Percentiles rank a stretch among this genome's conserved stretches.
These are phyloP conservation scores for Oryza officinalis DNA, from an alignment of 176 grass and related monocot species.

Conservation along the genomic window DNA sequence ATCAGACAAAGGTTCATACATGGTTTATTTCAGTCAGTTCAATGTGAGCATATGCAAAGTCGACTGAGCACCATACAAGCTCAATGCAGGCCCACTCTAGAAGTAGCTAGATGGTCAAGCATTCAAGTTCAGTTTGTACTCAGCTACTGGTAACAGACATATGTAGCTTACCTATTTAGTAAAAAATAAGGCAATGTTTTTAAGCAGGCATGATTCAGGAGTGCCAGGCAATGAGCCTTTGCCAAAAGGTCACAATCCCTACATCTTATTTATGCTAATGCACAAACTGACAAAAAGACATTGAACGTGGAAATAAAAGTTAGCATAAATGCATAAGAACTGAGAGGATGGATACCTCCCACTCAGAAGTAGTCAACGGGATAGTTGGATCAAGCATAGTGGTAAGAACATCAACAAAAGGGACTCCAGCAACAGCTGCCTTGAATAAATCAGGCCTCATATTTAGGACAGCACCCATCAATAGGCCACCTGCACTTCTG, in stretches of 20 bases:
- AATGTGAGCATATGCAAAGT: neutral
- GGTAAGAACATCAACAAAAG: slow-evolving; percentile 90
- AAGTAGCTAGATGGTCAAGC: neutral
- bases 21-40: neutral
- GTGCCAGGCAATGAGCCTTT: neutral
- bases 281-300: neutral
- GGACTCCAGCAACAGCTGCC: slow-evolving; percentile 73
- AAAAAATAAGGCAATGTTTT: neutral
- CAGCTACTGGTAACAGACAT: neutral
- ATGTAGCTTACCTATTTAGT: neutral
- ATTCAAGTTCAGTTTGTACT: neutral
- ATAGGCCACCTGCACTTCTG: slow-evolving; percentile 83
- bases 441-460: slow-evolving; percentile 92
- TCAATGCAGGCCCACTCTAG: neutral
- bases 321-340: neutral
- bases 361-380: slow-evolving; percentile 82
- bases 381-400: slow-evolving; percentile 95
- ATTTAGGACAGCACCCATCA: slow-evolving; percentile 80
- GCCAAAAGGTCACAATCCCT: neutral
- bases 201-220: neutral
- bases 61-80: neutral
- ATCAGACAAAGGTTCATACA: neutral
- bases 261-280: neutral
- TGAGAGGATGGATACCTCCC: slow-evolving; percentile 64
- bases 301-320: neutral